phyloP scores from a whole-genome alignment of 148 eudicot species.

The Spergularia bocconei region DNA sequence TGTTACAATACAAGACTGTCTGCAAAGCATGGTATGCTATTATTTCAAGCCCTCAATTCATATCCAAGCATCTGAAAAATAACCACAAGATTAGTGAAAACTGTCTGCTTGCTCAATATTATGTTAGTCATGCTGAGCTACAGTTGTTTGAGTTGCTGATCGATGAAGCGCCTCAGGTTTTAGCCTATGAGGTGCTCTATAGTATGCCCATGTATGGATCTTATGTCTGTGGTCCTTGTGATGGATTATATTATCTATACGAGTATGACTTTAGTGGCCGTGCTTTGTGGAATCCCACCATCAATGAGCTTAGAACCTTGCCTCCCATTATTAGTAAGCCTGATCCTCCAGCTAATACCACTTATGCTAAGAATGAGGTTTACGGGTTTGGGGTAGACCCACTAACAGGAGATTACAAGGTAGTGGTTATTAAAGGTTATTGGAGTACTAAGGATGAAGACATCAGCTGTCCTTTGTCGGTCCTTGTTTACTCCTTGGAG shows the following conservation, averaged over 20 bases:
- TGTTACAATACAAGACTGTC: slow-evolving; percentile 23
- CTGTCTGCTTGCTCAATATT: slow-evolving; percentile 6
- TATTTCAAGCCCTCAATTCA: slow-evolving; percentile 17
- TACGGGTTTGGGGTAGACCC: slow-evolving; percentile 18
- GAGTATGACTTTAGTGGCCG: background rate
- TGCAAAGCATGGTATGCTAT: slow-evolving; percentile 35
- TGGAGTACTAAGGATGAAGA: background rate
- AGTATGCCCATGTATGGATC: background rate
- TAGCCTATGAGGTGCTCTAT: background rate
- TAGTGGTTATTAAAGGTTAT: background rate
- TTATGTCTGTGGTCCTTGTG: slow-evolving; percentile 9
- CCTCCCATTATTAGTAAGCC: slow-evolving; percentile 3
- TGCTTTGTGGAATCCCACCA: slow-evolving; percentile 12
- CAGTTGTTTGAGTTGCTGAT: background rate
- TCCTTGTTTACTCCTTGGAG: slow-evolving; percentile 7
- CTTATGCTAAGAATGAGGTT: background rate
- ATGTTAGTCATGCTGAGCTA: background rate
- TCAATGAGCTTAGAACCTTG: slow-evolving; percentile 8
- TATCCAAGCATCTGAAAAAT: slow-evolving; percentile 23
- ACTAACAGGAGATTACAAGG: slow-evolving; percentile 12
- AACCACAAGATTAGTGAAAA: background rate
- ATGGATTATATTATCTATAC: slow-evolving; percentile 12
- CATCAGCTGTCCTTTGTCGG: background rate
- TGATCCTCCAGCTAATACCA: slow-evolving; percentile 2
- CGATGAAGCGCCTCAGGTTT: slow-evolving; percentile 18